These are phyloP conservation scores for Podochytrium sp. DNA, from an alignment of 192 early-diverging fungal species.

Conservation along the genomic window DNA sequence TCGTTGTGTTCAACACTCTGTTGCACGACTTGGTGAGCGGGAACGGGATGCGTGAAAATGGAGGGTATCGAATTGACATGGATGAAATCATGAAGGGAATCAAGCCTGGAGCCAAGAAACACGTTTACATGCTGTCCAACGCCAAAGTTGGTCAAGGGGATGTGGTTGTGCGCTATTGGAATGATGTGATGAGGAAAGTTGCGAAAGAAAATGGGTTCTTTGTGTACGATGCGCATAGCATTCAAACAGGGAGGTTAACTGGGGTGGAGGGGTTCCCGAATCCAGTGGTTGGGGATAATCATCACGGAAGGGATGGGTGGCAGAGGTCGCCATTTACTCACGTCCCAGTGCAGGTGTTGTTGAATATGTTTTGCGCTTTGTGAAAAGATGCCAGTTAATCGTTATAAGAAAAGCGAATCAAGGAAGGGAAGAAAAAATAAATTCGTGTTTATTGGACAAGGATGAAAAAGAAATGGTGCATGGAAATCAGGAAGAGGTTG, in stretches of 20 bases:
- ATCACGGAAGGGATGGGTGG: background rate
- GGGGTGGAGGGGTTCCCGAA: background rate
- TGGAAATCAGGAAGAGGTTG: too few species aligned
- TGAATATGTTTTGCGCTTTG: slow-evolving; percentile 9
- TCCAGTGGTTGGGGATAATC: background rate
- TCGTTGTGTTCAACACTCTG: background rate
- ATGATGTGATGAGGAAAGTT: background rate
- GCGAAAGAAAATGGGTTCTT: background rate
- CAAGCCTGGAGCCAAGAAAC: background rate
- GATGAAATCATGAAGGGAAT: background rate
- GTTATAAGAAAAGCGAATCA: too few species aligned
- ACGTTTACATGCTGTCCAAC: background rate
- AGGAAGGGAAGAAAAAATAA: too few species aligned
- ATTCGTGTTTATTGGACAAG: too few species aligned
- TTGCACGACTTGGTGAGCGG: background rate
- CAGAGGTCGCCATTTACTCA: background rate
- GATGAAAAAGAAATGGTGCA: too few species aligned
- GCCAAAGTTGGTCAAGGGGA: background rate
- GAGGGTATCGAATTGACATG: background rate
- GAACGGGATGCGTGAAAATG: too few species aligned
- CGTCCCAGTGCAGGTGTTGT: background rate
- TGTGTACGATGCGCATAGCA: background rate
- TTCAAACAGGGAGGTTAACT: background rate
- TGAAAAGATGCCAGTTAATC: too few species aligned
- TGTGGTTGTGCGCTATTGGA: background rate